phyloP scores from a whole-genome alignment of 2,329 filamentous ascomycete species.

The Huntiella omanensis region DNA sequence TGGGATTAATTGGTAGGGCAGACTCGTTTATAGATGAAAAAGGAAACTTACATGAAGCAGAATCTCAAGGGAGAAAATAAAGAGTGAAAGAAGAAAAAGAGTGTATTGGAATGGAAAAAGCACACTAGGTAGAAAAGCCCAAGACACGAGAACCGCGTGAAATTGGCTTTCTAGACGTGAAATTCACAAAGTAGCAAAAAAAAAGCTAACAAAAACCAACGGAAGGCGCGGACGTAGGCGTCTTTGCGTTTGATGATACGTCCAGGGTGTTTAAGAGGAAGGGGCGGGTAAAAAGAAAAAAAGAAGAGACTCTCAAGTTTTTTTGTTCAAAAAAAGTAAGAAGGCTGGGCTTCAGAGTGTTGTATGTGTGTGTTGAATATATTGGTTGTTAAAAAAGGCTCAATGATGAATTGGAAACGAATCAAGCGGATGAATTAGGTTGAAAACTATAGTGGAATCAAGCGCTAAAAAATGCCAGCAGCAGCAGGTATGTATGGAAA shows the following conservation, averaged over 20 bases:
- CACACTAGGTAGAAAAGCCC: too few relatives aligned
- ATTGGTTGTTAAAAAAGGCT: neutral
- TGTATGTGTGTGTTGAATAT: neutral
- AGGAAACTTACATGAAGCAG: conserved; percentile 1
- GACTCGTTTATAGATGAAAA: too few relatives aligned
- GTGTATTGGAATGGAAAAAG: too few relatives aligned
- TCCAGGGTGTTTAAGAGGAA: too few relatives aligned
- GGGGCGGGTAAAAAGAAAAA: too few relatives aligned
- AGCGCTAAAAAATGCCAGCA: conserved; percentile 4
- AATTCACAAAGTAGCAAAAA: neutral
- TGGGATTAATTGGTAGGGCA: too few relatives aligned
- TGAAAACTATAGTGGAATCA: conserved; percentile 2
- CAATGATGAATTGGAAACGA: neutral
- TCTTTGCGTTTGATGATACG: too few relatives aligned
- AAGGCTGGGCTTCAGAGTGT: neutral
- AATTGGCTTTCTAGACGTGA: too few relatives aligned
- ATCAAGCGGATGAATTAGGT: neutral
- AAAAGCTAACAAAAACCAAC: neutral
- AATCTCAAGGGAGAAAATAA: neutral
- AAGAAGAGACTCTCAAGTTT: too few relatives aligned
- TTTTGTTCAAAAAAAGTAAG: neutral
- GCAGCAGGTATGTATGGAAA: neutral
- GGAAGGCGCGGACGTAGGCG: too few relatives aligned
- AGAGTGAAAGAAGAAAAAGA: too few relatives aligned
- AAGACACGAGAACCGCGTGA: too few relatives aligned